These are phyloP conservation scores for Volvox carteri DNA, from an alignment of 163 green algal species.

Conservation along the genomic window DNA sequence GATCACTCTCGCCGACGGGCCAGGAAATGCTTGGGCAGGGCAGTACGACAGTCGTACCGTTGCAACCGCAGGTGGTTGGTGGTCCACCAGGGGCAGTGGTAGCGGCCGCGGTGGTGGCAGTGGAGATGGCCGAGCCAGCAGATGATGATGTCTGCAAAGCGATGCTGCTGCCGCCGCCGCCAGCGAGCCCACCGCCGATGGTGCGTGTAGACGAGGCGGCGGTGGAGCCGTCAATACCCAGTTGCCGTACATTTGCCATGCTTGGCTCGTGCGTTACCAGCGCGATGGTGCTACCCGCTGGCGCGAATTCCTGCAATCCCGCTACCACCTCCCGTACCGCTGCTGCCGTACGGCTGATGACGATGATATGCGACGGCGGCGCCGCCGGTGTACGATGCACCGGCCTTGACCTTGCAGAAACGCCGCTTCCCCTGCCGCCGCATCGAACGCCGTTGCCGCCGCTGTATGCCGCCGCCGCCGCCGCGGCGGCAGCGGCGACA, in stretches of 20 bases:
- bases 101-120: not conserved
- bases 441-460: not conserved
- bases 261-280: slow-evolving; percentile 19
- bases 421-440: not conserved
- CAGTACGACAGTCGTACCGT: not conserved
- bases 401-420: not conserved
- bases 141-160: not conserved
- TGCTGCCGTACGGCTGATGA: slow-evolving; percentile 45
- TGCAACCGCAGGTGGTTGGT: not conserved
- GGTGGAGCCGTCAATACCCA: not conserved
- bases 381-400: not conserved
- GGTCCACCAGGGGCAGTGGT: not conserved
- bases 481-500: not conserved
- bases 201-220: not conserved
- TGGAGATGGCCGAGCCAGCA: not conserved
- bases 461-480: not conserved
- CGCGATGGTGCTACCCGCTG: slow-evolving; percentile 23
- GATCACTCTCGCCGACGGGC: slow-evolving; percentile 22
- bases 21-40: not conserved
- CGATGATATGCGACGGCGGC: slow-evolving; percentile 45
- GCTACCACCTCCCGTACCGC: slow-evolving; percentile 39
- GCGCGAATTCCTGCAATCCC: slow-evolving; percentile 38
- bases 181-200: not conserved
- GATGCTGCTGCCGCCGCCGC: not conserved
- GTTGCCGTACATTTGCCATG: not conserved